Percentiles rank a stretch among this genome's conserved stretches.
Conservation (phyloP, 73 alveolate genomes). For the Symbiodinium natans region DNA sequence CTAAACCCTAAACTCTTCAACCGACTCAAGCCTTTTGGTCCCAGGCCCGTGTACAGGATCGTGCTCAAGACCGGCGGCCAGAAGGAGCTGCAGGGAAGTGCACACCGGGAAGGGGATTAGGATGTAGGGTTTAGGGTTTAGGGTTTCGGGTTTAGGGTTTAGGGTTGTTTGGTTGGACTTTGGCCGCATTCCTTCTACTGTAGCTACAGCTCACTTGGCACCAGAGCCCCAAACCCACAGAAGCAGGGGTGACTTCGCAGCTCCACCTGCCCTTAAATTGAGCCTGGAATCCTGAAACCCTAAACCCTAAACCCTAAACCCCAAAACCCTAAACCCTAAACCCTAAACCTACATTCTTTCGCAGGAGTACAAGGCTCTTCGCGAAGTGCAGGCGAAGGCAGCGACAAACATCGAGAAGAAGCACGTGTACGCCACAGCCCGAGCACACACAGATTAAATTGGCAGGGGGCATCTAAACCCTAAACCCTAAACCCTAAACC, state of each 20-base stretch:
- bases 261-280: too few relatives aligned
- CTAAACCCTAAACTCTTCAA: too few relatives aligned
- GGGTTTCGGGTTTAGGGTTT: neutral
- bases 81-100: conserved; percentile 8
- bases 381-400: conserved; percentile 34
- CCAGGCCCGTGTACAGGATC: conserved; percentile 59
- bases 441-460: neutral
- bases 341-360: neutral
- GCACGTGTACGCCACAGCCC: conserved; percentile 35
- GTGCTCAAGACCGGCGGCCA: conserved; percentile 68
- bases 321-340: neutral
- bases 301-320: neutral
- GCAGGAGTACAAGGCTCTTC: conserved; percentile 52
- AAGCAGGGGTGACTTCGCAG: too few relatives aligned
- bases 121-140: neutral
- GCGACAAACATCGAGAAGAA: conserved; percentile 73
- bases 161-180: neutral
- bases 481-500: neutral
- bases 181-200: too few relatives aligned
- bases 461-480: neutral
- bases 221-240: too few relatives aligned
- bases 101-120: neutral
- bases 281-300: neutral
- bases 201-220: too few relatives aligned
- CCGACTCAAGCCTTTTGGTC: neutral